Conservation (phyloP, 176 grass and related monocot species). For the Triticum timopheevii region DNA sequence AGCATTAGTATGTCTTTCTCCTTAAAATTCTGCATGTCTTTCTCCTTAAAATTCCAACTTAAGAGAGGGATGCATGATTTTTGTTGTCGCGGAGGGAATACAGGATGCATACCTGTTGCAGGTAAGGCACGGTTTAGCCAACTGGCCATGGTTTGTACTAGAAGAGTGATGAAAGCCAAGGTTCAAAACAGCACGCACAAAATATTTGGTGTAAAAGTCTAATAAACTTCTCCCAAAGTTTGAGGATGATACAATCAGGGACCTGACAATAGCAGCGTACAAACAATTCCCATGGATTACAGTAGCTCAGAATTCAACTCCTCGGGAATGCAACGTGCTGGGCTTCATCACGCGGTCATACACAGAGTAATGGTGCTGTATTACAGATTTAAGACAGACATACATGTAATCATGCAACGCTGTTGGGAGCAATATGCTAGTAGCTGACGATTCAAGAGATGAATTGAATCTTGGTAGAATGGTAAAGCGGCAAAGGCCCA, state of each 20-base stretch:
- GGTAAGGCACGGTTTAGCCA: too few species aligned
- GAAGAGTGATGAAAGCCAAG: neutral
- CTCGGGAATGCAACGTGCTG: neutral
- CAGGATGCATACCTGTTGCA: too few species aligned
- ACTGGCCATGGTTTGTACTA: too few species aligned
- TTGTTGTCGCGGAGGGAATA: too few species aligned
- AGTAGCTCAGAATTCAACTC: neutral
- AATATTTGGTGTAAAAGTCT: neutral
- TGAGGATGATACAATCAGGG: neutral
- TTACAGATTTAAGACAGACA: neutral
- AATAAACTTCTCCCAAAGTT: neutral
- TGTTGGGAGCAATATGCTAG: neutral
- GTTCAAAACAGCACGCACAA: neutral
- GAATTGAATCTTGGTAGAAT: constrained; percentile 36
- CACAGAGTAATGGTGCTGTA: neutral
- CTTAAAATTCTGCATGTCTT: too few species aligned
- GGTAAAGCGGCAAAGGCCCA: neutral
- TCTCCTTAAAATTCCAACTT: neutral
- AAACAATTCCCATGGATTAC: neutral
- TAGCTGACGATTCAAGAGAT: constrained; percentile 22
- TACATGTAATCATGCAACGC: neutral
- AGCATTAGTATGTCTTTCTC: too few species aligned
- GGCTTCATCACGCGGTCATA: neutral
- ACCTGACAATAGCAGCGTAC: neutral
- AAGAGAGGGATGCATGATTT: too few species aligned